phyloP scores from a whole-genome alignment of 495 filamentous ascomycete species.

The Hypoxylon perforatum region DNA sequence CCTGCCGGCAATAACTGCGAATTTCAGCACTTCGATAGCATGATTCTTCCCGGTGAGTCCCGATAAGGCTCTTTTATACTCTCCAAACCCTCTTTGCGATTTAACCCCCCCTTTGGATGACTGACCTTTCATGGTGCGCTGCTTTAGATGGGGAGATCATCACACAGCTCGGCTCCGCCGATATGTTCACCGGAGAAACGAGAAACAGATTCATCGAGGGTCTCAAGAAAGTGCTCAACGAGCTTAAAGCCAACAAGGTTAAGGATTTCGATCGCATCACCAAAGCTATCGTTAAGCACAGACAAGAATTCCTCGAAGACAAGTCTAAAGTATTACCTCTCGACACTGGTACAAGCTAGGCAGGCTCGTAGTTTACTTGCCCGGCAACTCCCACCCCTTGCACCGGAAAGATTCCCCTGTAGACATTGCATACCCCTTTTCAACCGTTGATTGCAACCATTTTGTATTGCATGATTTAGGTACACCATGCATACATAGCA shows the following conservation, averaged over 20 bases:
- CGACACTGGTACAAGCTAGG: slow-evolving; percentile 44
- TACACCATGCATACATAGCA: slow-evolving; percentile 15
- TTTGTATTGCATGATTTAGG: slow-evolving; percentile 22
- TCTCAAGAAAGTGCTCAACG: slow-evolving; percentile 77
- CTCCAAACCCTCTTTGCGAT: slow-evolving; percentile 38
- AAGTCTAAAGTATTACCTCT: slow-evolving; percentile 61
- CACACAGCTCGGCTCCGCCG: slow-evolving; percentile 79
- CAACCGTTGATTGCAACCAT: neutral
- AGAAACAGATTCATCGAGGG: slow-evolving; percentile 78
- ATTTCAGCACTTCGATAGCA: slow-evolving; percentile 83
- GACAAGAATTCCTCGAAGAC: slow-evolving; percentile 66
- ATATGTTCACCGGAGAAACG: slow-evolving; percentile 76
- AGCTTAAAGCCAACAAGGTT: slow-evolving; percentile 77
- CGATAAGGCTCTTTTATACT: slow-evolving; percentile 14
- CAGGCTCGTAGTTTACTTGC: slow-evolving; percentile 47
- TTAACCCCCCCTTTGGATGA: slow-evolving; percentile 57
- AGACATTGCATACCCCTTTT: slow-evolving; percentile 27
- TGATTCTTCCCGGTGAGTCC: slow-evolving; percentile 84
- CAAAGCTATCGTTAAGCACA: slow-evolving; percentile 82
- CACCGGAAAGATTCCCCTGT: slow-evolving; percentile 35
- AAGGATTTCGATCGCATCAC: slow-evolving; percentile 86
- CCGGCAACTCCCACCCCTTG: slow-evolving; percentile 24
- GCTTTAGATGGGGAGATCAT: slow-evolving; percentile 87
- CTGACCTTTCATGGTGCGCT: slow-evolving; percentile 69
- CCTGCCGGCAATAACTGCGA: slow-evolving; percentile 73